Conservation (phyloP, 805 yeast genomes). For the Saccharomyces mikatae region DNA sequence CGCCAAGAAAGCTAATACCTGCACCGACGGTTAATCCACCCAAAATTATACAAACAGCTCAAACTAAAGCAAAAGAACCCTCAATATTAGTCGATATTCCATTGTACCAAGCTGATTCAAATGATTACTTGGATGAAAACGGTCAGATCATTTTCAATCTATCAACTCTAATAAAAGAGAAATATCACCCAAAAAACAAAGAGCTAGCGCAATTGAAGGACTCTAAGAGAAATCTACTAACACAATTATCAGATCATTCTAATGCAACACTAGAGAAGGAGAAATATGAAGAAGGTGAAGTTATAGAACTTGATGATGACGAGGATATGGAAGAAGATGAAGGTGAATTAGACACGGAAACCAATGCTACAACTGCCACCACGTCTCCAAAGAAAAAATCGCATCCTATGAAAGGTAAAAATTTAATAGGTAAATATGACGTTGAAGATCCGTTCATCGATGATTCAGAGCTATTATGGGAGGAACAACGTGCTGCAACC, state of each 20-base stretch:
- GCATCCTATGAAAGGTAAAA: conserved; percentile 44
- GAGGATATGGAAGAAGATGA: conserved; percentile 19
- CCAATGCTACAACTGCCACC: conserved; percentile 10
- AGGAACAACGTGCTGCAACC: conserved; percentile 85
- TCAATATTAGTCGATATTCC: conserved; percentile 26
- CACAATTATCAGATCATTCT: conserved; percentile 14
- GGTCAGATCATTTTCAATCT: conserved; percentile 29
- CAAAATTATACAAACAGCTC: conserved; percentile 9
- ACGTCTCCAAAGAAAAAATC: conserved; percentile 25
- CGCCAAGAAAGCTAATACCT: conserved; percentile 17
- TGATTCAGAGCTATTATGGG: conserved; percentile 86
- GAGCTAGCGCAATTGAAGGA: conserved; percentile 5
- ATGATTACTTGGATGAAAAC: conserved; percentile 30
- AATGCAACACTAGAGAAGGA: conserved; percentile 7
- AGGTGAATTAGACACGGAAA: conserved; percentile 15
- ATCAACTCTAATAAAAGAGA: conserved; percentile 9
- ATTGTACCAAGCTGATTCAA: conserved; percentile 17
- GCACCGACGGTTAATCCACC: conserved; percentile 21
- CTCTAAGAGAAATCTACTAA: conserved; percentile 18
- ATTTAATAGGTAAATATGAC: conserved; percentile 87
- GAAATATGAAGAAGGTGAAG: conserved; percentile 20
- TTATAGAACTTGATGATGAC: conserved; percentile 14
- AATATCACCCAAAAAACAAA: neutral
- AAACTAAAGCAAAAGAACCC: conserved; percentile 15
- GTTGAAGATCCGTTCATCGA: conserved; percentile 92